Conservation (phyloP, 225 moss, liverwort and hornwort species). For the Bryoerythrophyllum caledonicum region DNA sequence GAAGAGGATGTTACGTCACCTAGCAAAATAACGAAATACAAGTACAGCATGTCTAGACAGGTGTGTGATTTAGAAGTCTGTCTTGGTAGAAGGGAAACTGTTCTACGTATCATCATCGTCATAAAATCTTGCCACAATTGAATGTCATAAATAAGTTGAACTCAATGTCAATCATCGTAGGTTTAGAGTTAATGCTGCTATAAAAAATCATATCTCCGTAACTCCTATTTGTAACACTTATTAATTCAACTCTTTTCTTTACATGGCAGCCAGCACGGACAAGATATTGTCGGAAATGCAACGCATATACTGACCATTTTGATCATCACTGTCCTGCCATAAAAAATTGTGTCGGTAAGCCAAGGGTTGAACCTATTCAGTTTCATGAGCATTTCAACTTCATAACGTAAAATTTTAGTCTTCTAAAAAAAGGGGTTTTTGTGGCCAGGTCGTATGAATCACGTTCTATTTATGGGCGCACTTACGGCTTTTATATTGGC, state of each 20-base stretch:
- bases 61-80: slow-evolving; percentile 1
- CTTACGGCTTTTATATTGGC: slow-evolving; percentile 51
- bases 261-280: slow-evolving; percentile 51
- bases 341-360: slow-evolving; percentile 65
- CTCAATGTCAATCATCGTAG: neutral
- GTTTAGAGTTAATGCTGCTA: neutral
- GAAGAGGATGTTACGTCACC: slow-evolving; percentile 19
- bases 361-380: slow-evolving; percentile 8
- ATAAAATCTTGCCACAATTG: neutral
- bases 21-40: slow-evolving; percentile 15
- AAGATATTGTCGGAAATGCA: slow-evolving; percentile 63
- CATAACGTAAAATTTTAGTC: neutral
- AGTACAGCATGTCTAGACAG: slow-evolving; percentile 16
- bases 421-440: slow-evolving; percentile 25
- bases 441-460: slow-evolving; percentile 60
- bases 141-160: neutral
- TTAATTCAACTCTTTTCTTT: slow-evolving; percentile 20
- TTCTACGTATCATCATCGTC: neutral
- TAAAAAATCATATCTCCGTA: neutral
- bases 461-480: slow-evolving; percentile 53
- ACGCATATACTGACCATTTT: slow-evolving; percentile 58
- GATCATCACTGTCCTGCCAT: slow-evolving; percentile 70
- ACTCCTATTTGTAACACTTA: neutral
- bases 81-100: slow-evolving; percentile 1
- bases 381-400: slow-evolving; percentile 4